These are phyloP conservation scores for Ophiocordyceps camponoti-leonardi DNA, from an alignment of 2,329 filamentous ascomycete genomes.

Conservation along the genomic window DNA sequence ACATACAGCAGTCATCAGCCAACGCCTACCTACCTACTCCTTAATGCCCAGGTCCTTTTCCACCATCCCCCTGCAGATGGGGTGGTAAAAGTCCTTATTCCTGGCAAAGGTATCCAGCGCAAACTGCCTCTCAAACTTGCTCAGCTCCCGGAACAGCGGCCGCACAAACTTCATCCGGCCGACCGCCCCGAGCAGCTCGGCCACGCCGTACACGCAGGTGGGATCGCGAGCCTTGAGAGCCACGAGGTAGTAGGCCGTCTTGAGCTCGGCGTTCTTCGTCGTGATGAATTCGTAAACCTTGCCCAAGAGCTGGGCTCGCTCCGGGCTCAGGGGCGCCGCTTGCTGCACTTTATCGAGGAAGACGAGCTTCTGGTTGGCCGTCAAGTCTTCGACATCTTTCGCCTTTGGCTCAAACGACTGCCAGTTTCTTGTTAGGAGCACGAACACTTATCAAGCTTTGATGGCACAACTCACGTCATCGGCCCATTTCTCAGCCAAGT, in stretches of 20 bases:
- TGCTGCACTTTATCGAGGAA: conserved; percentile 69
- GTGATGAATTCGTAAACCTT: conserved; percentile 52
- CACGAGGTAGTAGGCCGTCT: conserved; percentile 62
- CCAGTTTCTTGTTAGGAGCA: conserved; percentile 3
- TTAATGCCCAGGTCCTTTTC: conserved; percentile 57
- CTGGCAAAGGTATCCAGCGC: conserved; percentile 72
- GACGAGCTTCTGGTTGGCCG: conserved; percentile 77
- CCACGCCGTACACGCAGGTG: conserved; percentile 51
- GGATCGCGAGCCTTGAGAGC: conserved; percentile 59
- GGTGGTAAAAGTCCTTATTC: conserved; percentile 87
- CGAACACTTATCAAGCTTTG: conserved; percentile 4
- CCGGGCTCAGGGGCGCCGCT: conserved; percentile 40
- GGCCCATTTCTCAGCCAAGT: conserved; percentile 69
- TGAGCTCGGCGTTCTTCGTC: conserved; percentile 77
- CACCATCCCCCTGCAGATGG: conserved; percentile 73
- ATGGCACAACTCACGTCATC: conserved; percentile 26
- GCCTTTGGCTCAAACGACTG: conserved; percentile 44
- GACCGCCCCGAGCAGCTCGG: conserved; percentile 60
- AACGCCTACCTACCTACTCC: background rate
- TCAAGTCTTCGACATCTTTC: conserved; percentile 56
- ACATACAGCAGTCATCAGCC: background rate
- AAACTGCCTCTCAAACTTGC: conserved; percentile 54
- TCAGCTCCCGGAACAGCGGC: conserved; percentile 62
- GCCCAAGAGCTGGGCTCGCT: conserved; percentile 56
- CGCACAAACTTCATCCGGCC: conserved; percentile 96